Base-by-base conservation (phyloP, 2,329 filamentous ascomycete genomes). In the Cadophora gregata region DNA sequence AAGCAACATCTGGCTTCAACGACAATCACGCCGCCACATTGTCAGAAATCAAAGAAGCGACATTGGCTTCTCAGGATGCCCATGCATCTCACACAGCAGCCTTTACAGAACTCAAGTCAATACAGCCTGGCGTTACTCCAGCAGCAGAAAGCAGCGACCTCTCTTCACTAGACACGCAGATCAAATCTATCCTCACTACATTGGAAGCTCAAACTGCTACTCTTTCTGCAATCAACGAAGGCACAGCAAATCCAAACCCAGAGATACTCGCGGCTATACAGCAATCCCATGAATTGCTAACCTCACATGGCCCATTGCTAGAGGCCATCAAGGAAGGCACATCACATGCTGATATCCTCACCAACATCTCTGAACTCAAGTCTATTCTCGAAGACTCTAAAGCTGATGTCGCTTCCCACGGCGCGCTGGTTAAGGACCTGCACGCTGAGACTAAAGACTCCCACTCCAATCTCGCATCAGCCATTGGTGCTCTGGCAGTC, bases 341-440 rank as follows among this genome's bases (percentile, higher is more conserved):
- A 7, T 68, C 67, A 0, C 63, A 73, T 21, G 65, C 66, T 16
- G 72, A 73, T 25, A 67, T 74, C 8, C 27, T 69, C 2, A 27
- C 45, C 21, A 69, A 71, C 45, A 69, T 76, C n/a, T 56, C 67
- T 5, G 67, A 64, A n/a, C 58, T 75, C 25, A 75, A 72, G 58
- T 47, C 67, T 2, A 64, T 71, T 14, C 29, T 76, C 3, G 68
- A 68, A 36, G 72, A 74, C 19, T 74, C 69, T 9, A 72, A 73
- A 61, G 61, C 69, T 2, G 71, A 68, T 14, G 62, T 74, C 19
- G 67, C 55, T 12, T 67, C 59, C 4, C 69, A 73, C 42, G 62
- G 67, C 4, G 66, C 59, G 6, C 25, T 72, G 0, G 66, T 75
- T 4, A 75, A 68, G 31, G 71, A 72, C 19, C 66, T 75, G 5